A percentile compares a stretch with the other conserved stretches of the same genome.
Evolutionary conservation across 176 grass and related monocot genomes (phyloP).

Genomic region (Paspalum notatum): DNA sequence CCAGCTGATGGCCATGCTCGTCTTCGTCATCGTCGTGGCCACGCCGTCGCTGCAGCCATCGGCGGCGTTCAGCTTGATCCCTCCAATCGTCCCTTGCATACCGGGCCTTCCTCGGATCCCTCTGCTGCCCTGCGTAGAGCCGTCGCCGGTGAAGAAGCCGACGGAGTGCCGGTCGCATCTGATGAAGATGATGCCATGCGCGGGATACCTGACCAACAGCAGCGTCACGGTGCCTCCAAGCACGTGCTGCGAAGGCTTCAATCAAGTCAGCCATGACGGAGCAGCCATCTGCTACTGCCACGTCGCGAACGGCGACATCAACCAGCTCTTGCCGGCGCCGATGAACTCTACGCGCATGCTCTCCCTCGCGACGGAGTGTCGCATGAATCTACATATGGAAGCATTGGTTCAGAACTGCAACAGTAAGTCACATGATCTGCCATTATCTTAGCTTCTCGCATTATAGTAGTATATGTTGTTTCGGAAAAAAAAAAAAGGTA

Average conservation of each 20-base stretch:
- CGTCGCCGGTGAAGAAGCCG: neutral
- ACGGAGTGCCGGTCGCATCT: constrained; percentile 4
- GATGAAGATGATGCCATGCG: neutral
- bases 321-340: neutral
- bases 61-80: neutral
- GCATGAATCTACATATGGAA: neutral
- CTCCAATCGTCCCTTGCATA: neutral
- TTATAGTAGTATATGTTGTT: too few relatives aligned
- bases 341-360: neutral
- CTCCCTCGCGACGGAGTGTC: neutral
- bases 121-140: neutral
- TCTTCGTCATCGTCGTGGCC: neutral
- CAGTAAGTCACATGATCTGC: too few relatives aligned
- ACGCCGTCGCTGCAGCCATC: neutral
- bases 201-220: neutral
- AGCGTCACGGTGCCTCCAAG: neutral
- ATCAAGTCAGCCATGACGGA: neutral
- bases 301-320: neutral
- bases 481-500: too few relatives aligned
- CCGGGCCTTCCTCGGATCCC: neutral
- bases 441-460: too few relatives aligned
- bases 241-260: neutral
- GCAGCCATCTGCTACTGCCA: neutral
- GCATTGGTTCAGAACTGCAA: neutral
- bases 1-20: neutral